Evolutionary conservation across 805 yeast genomes (phyloP), one percentile per base, ranked within the genome.

Genomic region (Candida silvatica): DNA sequence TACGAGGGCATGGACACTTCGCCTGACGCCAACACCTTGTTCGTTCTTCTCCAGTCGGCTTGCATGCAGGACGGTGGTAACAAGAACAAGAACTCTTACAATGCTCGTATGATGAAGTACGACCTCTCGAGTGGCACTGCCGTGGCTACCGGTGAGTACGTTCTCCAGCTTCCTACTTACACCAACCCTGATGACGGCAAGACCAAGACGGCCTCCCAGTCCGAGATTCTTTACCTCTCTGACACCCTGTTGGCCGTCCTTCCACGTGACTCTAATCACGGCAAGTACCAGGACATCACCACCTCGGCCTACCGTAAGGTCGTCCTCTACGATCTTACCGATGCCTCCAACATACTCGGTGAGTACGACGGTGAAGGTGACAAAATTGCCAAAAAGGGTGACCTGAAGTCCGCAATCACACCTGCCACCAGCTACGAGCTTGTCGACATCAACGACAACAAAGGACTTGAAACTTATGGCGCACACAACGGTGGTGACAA

Each of bases 401-500:
- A 32, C 2, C 36, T 55, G 14, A 34, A 28, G 5, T 45, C 43
- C 17, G 47, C 34, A 11, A 52, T 56, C 31, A 38, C 41, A 4
- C 43, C 50, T 6, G 58, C 58, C 8, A 45, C 52, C 12, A 32
- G 45, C 34, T 49, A 52, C 36, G 44, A 52, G 8, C 52, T 54
- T 36, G 31, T 56, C 25, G 45, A 54, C 31, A 37, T 44, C 31
- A 46, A 53, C 35, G 48, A 53, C 33, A 30, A 44, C 15, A 35
- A 45, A 11, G 52, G 53, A 37, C 42, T 56, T 30, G 32, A 36
- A 22, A 56, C 54, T 29, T 56, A 55, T 40, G 59, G 59, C 15
- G 39, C 54, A 20, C 59, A 52, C 38, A 56, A 55, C 38, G 61
- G 61, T 35, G 61, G 59, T 31, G 48, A 29, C 3, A 46, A 47